phyloP scores from a whole-genome alignment of 2,329 filamentous ascomycete genomes.

The Curvularia lunata region DNA sequence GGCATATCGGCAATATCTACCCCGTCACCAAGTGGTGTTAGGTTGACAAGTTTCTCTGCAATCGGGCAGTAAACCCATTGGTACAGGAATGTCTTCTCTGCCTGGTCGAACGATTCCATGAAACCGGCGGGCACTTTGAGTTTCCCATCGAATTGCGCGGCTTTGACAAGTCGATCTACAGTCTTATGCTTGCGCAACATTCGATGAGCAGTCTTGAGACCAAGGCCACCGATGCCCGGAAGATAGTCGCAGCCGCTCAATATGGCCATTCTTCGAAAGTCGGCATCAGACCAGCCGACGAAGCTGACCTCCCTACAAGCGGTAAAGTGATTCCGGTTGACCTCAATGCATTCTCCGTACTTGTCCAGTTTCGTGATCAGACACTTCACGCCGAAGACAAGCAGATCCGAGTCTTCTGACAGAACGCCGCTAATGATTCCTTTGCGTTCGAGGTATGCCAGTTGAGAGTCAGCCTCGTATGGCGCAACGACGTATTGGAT shows the following conservation, averaged over 20 bases:
- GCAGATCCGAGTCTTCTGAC: slow-evolving; percentile 93
- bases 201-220: slow-evolving; percentile 90
- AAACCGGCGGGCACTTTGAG: slow-evolving; percentile 81
- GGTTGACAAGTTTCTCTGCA: slow-evolving; percentile 72
- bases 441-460: slow-evolving; percentile 88
- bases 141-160: slow-evolving; percentile 89
- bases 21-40: slow-evolving; percentile 70
- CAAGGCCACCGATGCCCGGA: slow-evolving; percentile 81
- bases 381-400: slow-evolving; percentile 92
- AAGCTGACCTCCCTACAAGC: slow-evolving; percentile 86
- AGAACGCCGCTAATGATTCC: slow-evolving; percentile 86
- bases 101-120: slow-evolving; percentile 78
- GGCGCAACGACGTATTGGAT: slow-evolving; percentile 92
- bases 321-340: slow-evolving; percentile 87
- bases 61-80: slow-evolving; percentile 92
- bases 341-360: slow-evolving; percentile 90
- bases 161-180: slow-evolving; percentile 79
- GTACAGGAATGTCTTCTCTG: slow-evolving; percentile 90
- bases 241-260: slow-evolving; percentile 96
- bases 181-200: slow-evolving; percentile 89
- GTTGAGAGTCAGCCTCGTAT: slow-evolving; percentile 96
- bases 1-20: slow-evolving; percentile 73
- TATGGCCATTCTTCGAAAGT: slow-evolving; percentile 96
- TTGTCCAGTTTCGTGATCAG: slow-evolving; percentile 93
- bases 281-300: slow-evolving; percentile 87